Conservation (phyloP, 495 filamentous ascomycete genomes). For the Podospora anserina region DNA sequence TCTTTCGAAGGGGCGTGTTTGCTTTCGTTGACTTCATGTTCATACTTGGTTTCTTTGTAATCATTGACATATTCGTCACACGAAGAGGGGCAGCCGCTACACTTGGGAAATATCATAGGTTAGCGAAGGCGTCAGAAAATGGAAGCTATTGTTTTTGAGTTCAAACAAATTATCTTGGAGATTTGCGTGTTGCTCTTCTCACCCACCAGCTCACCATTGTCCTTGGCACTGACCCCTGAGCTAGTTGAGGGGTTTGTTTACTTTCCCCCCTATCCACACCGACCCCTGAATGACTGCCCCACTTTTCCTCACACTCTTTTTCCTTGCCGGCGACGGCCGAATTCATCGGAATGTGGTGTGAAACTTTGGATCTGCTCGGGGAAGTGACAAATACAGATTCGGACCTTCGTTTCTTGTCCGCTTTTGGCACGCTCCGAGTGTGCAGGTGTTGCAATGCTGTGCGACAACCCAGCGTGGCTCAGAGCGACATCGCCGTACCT, state of each 20-base stretch:
- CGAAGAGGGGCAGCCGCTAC: too few species aligned
- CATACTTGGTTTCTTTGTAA: neutral
- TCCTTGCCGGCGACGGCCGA: neutral
- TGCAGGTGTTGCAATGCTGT: neutral
- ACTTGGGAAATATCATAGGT: too few species aligned
- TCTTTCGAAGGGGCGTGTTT: neutral
- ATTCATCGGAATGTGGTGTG: neutral
- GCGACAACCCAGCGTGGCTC: neutral
- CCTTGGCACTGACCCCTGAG: neutral
- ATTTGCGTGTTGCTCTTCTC: too few species aligned
- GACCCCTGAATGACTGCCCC: neutral
- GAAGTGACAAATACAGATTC: too few species aligned
- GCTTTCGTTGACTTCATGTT: neutral
- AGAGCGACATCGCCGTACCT: neutral
- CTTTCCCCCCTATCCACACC: neutral
- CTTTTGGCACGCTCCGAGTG: neutral
- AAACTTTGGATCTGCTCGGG: too few species aligned
- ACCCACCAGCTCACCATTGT: too few species aligned
- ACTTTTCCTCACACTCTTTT: neutral
- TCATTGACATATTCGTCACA: neutral
- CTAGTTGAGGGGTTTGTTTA: neutral
- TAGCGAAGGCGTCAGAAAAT: too few species aligned
- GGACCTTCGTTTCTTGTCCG: neutral
- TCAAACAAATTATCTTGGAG: too few species aligned
- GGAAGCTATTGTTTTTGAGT: too few species aligned